Conservation (phyloP, 139 green algal genomes). For the Chlorella sp. region DNA sequence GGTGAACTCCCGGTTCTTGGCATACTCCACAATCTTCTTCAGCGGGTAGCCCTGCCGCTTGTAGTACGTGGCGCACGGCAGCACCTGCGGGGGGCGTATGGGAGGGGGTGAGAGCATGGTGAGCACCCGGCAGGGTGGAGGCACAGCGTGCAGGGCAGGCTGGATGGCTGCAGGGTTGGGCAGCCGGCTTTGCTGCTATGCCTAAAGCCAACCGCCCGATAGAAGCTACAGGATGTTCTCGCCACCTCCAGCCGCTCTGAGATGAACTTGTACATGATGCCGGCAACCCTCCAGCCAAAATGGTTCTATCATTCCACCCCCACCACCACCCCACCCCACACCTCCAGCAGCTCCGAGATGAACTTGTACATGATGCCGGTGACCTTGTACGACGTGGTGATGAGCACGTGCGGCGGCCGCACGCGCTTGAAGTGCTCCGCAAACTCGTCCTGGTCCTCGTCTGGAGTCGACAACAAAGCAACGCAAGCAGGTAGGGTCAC, state of each 20-base stretch:
- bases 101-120: background rate
- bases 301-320: no score
- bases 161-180: no score
- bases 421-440: conserved; percentile 63
- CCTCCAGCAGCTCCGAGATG: conserved; percentile 86
- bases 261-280: background rate
- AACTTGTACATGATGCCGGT: conserved; percentile 87
- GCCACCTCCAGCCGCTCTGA: background rate
- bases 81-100: conserved; percentile 50
- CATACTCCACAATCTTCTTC: conserved; percentile 93
- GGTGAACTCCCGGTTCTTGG: conserved; percentile 78
- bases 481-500: no score
- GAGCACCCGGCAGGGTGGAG: no score
- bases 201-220: no score
- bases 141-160: no score
- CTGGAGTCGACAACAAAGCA: no score
- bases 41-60: conserved; percentile 85
- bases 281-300: no score
- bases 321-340: background rate
- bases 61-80: conserved; percentile 90
- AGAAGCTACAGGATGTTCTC: no score
- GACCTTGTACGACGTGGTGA: conserved; percentile 92
- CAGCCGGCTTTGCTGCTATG: background rate
- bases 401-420: conserved; percentile 87
- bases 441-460: conserved; percentile 94